phyloP scores from a whole-genome alignment of 2,329 filamentous ascomycete species.

The Colletotrichum echinochloae region DNA sequence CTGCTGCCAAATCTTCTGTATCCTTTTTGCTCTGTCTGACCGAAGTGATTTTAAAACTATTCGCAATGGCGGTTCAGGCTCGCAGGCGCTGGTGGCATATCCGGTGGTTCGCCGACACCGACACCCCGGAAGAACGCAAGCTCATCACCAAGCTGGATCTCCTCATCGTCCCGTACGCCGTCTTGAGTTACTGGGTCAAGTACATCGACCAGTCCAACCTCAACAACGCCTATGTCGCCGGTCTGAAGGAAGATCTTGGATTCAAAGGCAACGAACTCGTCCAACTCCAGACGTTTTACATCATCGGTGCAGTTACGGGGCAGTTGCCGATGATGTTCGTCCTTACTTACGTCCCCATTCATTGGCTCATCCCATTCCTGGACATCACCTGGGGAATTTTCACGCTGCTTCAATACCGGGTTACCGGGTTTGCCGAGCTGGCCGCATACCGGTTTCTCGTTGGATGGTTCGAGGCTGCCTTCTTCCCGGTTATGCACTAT shows the following conservation, averaged over 20 bases:
- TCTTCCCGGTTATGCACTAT: conserved; percentile 50
- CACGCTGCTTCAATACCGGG: conserved; percentile 56
- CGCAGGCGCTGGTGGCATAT: conserved; percentile 52
- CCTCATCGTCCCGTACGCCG: conserved; percentile 52
- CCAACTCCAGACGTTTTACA: conserved; percentile 46
- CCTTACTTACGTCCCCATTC: conserved; percentile 45
- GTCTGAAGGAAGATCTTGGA: conserved; percentile 45
- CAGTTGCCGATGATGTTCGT: conserved; percentile 49
- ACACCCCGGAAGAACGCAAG: conserved; percentile 56
- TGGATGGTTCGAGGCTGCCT: conserved; percentile 49
- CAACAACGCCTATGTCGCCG: conserved; percentile 50
- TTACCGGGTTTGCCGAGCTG: conserved; percentile 44
- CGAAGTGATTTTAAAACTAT: neutral
- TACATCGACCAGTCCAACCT: conserved; percentile 48
- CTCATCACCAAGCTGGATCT: conserved; percentile 58
- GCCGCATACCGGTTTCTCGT: conserved; percentile 49
- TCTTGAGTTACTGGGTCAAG: conserved; percentile 47
- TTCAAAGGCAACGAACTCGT: conserved; percentile 47
- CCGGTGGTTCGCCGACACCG: conserved; percentile 62
- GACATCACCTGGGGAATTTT: conserved; percentile 68
- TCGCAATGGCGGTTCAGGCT: conserved; percentile 26
- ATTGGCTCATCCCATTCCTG: conserved; percentile 45
- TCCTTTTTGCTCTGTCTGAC: neutral
- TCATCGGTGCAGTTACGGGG: conserved; percentile 44
- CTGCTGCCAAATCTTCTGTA: neutral